A percentile compares a stretch with the other conserved stretches of the same genome.
phyloP scores from a whole-genome alignment of 257 asterid species.

The Nicotiana otophora region DNA sequence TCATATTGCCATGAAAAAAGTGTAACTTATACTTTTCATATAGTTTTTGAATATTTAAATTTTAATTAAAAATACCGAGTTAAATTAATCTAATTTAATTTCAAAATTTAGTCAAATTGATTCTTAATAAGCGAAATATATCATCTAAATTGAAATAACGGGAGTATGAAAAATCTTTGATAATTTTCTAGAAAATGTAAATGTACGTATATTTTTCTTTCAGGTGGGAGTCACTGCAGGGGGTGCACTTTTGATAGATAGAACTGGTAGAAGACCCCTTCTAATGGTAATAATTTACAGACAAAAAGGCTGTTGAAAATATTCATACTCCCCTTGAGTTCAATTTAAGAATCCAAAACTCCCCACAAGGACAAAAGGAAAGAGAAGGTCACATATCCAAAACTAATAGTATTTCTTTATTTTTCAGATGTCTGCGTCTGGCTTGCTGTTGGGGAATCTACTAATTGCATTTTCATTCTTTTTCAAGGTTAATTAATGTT shows the following conservation, averaged over 20 bases:
- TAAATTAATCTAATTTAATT: too few relatives aligned
- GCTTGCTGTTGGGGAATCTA: conserved; percentile 19
- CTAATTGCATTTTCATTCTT: conserved; percentile 19
- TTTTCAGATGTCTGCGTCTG: conserved; percentile 20
- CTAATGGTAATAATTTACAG: conserved; percentile 14
- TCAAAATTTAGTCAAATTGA: too few relatives aligned
- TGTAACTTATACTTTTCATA: too few relatives aligned
- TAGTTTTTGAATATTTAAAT: too few relatives aligned
- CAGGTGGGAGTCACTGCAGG: conserved; percentile 11
- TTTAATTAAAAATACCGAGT: too few relatives aligned
- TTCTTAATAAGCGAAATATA: too few relatives aligned
- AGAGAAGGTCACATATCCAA: neutral
- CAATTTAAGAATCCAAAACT: neutral
- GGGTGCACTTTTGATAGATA: conserved; percentile 20
- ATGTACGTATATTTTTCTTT: neutral
- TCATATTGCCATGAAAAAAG: too few relatives aligned
- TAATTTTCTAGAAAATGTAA: neutral
- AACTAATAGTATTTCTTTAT: neutral
- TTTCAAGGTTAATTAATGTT: conserved; percentile 15
- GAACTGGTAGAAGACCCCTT: conserved; percentile 27
- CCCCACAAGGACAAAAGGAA: neutral
- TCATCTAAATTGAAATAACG: too few relatives aligned
- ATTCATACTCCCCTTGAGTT: neutral
- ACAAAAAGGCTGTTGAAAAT: too few relatives aligned
- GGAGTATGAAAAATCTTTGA: neutral